Evolutionary conservation across 176 grass and related monocot species (phyloP).

Genomic region (Pharus latifolius): DNA sequence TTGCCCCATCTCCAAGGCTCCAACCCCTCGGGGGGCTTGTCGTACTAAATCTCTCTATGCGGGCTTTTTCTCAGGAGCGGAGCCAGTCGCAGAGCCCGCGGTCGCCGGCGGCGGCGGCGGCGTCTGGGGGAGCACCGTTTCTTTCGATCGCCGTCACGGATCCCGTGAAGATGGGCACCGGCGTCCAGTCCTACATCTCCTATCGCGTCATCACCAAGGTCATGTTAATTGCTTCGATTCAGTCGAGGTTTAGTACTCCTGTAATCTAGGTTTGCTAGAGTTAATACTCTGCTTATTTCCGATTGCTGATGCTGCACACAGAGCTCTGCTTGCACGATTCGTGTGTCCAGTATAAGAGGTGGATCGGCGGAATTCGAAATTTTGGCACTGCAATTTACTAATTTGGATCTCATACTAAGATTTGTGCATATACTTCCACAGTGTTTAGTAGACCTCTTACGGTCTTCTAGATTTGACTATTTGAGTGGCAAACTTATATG

Average conservation of each 20-base stretch:
- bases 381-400: neutral
- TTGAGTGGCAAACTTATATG: neutral
- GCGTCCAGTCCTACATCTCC: slow-evolving; percentile 97
- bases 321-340: neutral
- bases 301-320: neutral
- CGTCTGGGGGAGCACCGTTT: slow-evolving; percentile 28
- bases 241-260: slow-evolving; percentile 11
- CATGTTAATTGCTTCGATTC: neutral
- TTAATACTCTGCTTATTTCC: neutral
- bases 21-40: neutral
- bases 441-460: neutral
- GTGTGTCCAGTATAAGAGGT: neutral
- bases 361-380: slow-evolving; percentile 12
- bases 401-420: slow-evolving; percentile 9
- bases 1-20: too few species aligned
- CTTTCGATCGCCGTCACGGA: slow-evolving; percentile 78
- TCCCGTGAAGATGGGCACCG: slow-evolving; percentile 92
- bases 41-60: slow-evolving; percentile 31
- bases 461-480: neutral
- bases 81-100: slow-evolving; percentile 70
- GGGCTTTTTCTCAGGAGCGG: slow-evolving; percentile 42
- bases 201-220: slow-evolving; percentile 98
- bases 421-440: neutral
- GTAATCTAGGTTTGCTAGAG: neutral
- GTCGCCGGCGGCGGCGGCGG: slow-evolving; percentile 39